Percentiles rank a stretch among this genome's conserved stretches.
These are phyloP conservation scores for Coniella lustricola DNA, from an alignment of 2,329 filamentous ascomycete genomes.

Conservation along the genomic window DNA sequence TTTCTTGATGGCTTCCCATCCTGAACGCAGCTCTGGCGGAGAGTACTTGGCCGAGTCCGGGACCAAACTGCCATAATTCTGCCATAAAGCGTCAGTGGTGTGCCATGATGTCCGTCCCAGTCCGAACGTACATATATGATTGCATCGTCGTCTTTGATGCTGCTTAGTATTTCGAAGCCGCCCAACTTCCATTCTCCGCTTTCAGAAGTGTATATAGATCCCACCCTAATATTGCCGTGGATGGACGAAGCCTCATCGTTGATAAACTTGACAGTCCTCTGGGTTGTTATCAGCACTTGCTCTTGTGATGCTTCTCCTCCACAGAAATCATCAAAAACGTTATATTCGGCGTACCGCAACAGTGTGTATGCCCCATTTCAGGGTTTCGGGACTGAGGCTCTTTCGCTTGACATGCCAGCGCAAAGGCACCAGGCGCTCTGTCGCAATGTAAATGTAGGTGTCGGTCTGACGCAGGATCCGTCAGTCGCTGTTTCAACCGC, in stretches of 20 bases:
- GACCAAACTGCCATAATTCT: slow-evolving; percentile 81
- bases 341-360: slow-evolving; percentile 58
- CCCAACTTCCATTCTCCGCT: slow-evolving; percentile 97
- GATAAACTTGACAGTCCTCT: slow-evolving; percentile 92
- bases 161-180: slow-evolving; percentile 89
- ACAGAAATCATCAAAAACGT: no score
- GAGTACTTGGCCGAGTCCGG: slow-evolving; percentile 80
- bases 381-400: slow-evolving; percentile 81
- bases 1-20: slow-evolving; percentile 88
- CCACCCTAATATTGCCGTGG: slow-evolving; percentile 77
- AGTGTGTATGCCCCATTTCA: slow-evolving; percentile 91
- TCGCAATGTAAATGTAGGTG: slow-evolving; percentile 91
- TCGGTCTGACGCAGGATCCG: slow-evolving; percentile 59
- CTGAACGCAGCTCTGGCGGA: slow-evolving; percentile 78
- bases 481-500: slow-evolving; percentile 14
- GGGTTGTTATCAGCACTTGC: slow-evolving; percentile 3
- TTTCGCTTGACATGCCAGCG: slow-evolving; percentile 86
- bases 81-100: slow-evolving; percentile 12
- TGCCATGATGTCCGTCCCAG: neutral
- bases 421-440: slow-evolving; percentile 79
- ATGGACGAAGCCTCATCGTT: slow-evolving; percentile 90
- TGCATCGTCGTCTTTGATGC: slow-evolving; percentile 91
- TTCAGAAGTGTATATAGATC: slow-evolving; percentile 87
- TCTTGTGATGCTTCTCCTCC: no score
- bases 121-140: slow-evolving; percentile 64